Conservation (phyloP, 2,329 filamentous ascomycete genomes). For the Sporothrix euskadiensis region DNA sequence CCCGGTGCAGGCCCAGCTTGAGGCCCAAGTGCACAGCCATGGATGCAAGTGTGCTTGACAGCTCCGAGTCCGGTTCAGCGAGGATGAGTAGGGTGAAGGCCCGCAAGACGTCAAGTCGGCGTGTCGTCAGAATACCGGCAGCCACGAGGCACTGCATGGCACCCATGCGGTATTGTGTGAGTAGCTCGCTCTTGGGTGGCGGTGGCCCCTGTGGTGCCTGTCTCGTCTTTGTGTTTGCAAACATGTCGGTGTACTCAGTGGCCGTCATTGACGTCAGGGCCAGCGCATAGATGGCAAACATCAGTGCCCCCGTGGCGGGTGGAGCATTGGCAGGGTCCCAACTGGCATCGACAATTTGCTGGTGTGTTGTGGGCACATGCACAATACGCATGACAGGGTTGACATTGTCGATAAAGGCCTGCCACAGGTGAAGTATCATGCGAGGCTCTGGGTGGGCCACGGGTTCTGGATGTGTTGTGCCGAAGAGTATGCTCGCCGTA, state of each 20-base stretch:
- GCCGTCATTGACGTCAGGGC: slow-evolving; percentile 34
- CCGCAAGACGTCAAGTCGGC: slow-evolving; percentile 38
- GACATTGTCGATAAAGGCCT: slow-evolving; percentile 39
- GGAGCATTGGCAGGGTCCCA: slow-evolving; percentile 34
- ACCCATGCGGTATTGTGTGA: slow-evolving; percentile 35
- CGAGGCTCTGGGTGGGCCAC: slow-evolving; percentile 39
- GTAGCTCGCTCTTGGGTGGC: slow-evolving; percentile 18
- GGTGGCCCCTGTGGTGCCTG: not conserved
- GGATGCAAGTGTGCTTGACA: slow-evolving; percentile 35
- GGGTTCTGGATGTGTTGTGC: not conserved
- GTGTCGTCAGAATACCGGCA: slow-evolving; percentile 37
- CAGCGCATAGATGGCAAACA: slow-evolving; percentile 39
- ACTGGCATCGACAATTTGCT: slow-evolving; percentile 38
- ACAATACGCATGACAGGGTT: slow-evolving; percentile 40
- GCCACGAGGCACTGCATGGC: slow-evolving; percentile 35
- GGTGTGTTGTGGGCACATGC: slow-evolving; percentile 40
- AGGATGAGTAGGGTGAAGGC: slow-evolving; percentile 39
- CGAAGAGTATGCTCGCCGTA: not conserved
- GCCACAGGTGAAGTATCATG: slow-evolving; percentile 39
- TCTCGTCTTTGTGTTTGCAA: slow-evolving; percentile 29
- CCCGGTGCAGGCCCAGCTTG: slow-evolving; percentile 44
- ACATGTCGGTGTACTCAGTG: slow-evolving; percentile 12
- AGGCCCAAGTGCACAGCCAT: slow-evolving; percentile 35
- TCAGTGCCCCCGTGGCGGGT: slow-evolving; percentile 33
- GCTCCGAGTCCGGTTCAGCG: slow-evolving; percentile 37